Conservation (phyloP, 768 basidiomycete genomes). For the Lactarius pseudohatsudake region DNA sequence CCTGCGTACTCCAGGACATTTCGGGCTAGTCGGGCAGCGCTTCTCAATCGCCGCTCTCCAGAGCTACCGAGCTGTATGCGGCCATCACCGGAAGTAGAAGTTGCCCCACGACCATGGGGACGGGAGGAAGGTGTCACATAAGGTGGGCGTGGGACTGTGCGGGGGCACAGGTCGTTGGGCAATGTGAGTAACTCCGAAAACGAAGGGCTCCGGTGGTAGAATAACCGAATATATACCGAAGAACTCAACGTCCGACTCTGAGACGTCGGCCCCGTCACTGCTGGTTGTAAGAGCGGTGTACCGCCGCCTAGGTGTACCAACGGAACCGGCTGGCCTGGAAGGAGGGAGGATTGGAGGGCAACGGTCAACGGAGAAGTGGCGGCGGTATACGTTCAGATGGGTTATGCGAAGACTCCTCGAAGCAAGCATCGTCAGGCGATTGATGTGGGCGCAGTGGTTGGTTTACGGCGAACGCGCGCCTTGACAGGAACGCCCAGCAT, state of each 20-base stretch:
- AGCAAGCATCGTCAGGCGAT: not conserved
- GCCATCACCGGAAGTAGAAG: slow-evolving; percentile 11
- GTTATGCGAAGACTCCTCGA: slow-evolving; percentile 4
- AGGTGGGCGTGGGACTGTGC: slow-evolving; percentile 50
- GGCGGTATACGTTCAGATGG: not conserved
- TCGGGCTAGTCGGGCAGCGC: slow-evolving; percentile 23
- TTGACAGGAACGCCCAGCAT: not conserved
- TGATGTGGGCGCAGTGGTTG: not conserved
- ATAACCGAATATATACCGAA: slow-evolving; percentile 62
- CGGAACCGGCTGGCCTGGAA: not conserved
- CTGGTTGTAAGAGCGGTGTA: not conserved
- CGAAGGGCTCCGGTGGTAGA: slow-evolving; percentile 63
- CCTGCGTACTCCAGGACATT: slow-evolving; percentile 27
- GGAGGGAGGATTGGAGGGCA: not conserved
- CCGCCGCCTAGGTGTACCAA: not conserved
- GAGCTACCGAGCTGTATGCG: slow-evolving; percentile 21
- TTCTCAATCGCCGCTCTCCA: slow-evolving; percentile 20
- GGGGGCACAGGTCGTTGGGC: slow-evolving; percentile 53
- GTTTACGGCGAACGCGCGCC: not conserved
- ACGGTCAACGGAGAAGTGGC: not conserved
- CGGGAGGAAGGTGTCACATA: slow-evolving; percentile 42
- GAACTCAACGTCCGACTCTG: not conserved
- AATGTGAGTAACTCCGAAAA: slow-evolving; percentile 67
- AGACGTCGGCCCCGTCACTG: not conserved
- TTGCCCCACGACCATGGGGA: not conserved